These are phyloP conservation scores for Dalbergia oliveri DNA, from an alignment of 306 rosid genomes.

Conservation along the genomic window DNA sequence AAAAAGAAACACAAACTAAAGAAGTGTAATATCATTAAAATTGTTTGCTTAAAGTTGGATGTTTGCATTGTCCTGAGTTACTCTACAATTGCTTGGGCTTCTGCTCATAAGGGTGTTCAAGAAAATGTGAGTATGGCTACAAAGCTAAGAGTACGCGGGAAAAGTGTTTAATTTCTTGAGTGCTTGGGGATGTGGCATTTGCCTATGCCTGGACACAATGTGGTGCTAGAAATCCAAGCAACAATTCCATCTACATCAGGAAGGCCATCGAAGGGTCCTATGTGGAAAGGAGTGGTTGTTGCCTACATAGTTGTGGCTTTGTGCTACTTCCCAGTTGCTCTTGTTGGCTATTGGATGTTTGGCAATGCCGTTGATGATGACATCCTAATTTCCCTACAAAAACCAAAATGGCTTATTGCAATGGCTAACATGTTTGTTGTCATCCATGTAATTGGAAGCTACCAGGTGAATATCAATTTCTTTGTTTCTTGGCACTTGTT, in stretches of 20 bases:
- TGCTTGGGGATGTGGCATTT: constrained; percentile 61
- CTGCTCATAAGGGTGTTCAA: constrained; percentile 51
- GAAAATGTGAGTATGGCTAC: constrained; percentile 48
- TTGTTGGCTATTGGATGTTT: constrained; percentile 55
- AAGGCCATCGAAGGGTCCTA: constrained; percentile 61
- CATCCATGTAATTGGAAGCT: constrained; percentile 70
- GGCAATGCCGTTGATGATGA: constrained; percentile 59
- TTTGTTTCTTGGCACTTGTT: background rate
- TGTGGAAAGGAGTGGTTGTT: constrained; percentile 60
- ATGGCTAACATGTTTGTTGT: constrained; percentile 67
- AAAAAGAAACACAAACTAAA: too few relatives aligned
- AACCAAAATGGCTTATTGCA: constrained; percentile 63
- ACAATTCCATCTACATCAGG: constrained; percentile 63
- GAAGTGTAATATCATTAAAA: background rate
- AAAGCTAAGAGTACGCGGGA: constrained; percentile 38
- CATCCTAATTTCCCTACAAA: constrained; percentile 55
- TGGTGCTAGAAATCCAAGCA: constrained; percentile 70
- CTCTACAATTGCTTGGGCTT: constrained; percentile 67
- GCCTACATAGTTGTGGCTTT: constrained; percentile 62
- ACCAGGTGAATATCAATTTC: constrained; percentile 55
- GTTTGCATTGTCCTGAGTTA: constrained; percentile 44
- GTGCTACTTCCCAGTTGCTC: constrained; percentile 70
- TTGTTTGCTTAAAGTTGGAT: background rate
- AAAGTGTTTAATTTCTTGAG: constrained; percentile 54
- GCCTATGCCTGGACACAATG: constrained; percentile 70